Percentiles rank a stretch among this genome's conserved stretches.
These are phyloP conservation scores for Geoglossum glabrum DNA, from an alignment of 495 filamentous ascomycete genomes.

Conservation along the genomic window DNA sequence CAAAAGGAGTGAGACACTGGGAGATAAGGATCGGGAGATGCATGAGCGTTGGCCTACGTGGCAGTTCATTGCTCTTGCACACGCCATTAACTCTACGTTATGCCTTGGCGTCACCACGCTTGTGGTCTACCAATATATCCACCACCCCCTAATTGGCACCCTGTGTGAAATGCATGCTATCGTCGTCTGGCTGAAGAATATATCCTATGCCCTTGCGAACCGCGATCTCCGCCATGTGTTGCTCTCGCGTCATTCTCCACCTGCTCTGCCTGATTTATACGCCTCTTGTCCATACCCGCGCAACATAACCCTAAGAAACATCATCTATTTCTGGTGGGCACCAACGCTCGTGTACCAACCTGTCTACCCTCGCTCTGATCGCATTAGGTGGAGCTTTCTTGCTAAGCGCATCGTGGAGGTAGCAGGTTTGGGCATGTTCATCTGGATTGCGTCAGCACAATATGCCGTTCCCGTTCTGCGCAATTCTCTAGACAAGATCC, in stretches of 20 bases:
- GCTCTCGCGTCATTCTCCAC: slow-evolving; percentile 38
- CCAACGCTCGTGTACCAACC: slow-evolving; percentile 94
- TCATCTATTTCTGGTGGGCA: slow-evolving; percentile 92
- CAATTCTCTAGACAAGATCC: slow-evolving; percentile 76
- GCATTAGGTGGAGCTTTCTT: slow-evolving; percentile 73
- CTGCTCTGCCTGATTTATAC: slow-evolving; percentile 61
- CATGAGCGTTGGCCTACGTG: slow-evolving; percentile 48
- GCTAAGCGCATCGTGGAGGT: slow-evolving; percentile 62
- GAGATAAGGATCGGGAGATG: slow-evolving; percentile 27
- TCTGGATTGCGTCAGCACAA: slow-evolving; percentile 83
- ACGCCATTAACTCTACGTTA: slow-evolving; percentile 66
- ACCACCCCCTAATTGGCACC: slow-evolving; percentile 86
- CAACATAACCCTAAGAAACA: slow-evolving; percentile 73
- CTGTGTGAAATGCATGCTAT: slow-evolving; percentile 79
- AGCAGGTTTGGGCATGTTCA: slow-evolving; percentile 53
- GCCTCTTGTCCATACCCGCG: slow-evolving; percentile 63
- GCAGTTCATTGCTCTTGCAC: slow-evolving; percentile 52
- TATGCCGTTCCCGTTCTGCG: slow-evolving; percentile 77
- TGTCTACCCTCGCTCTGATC: slow-evolving; percentile 64
- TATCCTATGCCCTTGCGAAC: slow-evolving; percentile 92
- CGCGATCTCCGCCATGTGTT: slow-evolving; percentile 81
- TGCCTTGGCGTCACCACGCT: slow-evolving; percentile 63
- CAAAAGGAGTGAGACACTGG: slow-evolving; percentile 41
- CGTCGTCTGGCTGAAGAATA: slow-evolving; percentile 87
- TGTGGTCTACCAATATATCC: slow-evolving; percentile 71